These are phyloP conservation scores for Metarhizium sp. DNA, from an alignment of 2,329 filamentous ascomycete genomes.

Conservation along the genomic window DNA sequence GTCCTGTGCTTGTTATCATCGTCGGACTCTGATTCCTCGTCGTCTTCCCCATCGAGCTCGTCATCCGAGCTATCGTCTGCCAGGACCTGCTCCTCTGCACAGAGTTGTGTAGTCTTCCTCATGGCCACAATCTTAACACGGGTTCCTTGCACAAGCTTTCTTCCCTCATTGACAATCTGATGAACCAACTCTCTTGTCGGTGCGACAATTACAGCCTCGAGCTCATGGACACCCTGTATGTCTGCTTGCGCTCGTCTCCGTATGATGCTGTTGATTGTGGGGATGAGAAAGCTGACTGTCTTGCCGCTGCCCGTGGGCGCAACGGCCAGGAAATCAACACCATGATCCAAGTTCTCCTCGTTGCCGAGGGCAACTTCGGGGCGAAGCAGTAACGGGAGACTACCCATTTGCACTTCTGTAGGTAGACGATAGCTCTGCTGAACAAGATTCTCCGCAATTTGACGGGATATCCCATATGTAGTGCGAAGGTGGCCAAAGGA, in stretches of 20 bases:
- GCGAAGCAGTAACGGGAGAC: conserved; percentile 67
- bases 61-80: conserved; percentile 29
- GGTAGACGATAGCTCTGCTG: conserved; percentile 80
- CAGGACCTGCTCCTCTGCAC: conserved; percentile 32
- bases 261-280: conserved; percentile 69
- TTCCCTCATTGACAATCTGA: conserved; percentile 77
- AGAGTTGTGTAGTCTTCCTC: conserved; percentile 73
- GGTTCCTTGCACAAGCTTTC: conserved; percentile 68
- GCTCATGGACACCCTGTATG: conserved; percentile 29
- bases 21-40: conserved; percentile 22
- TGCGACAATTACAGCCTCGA: conserved; percentile 63
- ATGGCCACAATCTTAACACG: conserved; percentile 73
- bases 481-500: conserved; percentile 65
- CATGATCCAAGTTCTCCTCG: conserved; percentile 23
- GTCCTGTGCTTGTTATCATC: conserved; percentile 22
- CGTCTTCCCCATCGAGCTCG: conserved; percentile 22
- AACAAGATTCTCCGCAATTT: conserved; percentile 68
- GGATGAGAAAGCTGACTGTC: conserved; percentile 86
- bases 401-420: conserved; percentile 88
- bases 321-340: conserved; percentile 72
- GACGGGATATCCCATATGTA: conserved; percentile 63
- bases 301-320: conserved; percentile 96
- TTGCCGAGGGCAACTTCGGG: conserved; percentile 39
- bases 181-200: conserved; percentile 71
- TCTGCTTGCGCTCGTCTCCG: conserved; percentile 41